These are phyloP conservation scores for Pistacia vera DNA, from an alignment of 345 rosid species.

Conservation along the genomic window DNA sequence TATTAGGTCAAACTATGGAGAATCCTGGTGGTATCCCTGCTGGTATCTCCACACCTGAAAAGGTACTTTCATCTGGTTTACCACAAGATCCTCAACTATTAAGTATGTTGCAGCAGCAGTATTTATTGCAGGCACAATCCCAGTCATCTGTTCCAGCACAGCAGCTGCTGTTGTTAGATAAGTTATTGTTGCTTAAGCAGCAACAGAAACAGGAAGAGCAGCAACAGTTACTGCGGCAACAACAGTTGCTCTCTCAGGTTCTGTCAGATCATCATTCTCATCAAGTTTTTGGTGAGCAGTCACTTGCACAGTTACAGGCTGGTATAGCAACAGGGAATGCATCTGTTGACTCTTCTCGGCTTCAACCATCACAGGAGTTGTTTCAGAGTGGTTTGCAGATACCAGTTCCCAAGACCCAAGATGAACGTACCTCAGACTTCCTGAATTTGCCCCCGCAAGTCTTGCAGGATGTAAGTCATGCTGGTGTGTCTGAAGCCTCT, in stretches of 20 bases:
- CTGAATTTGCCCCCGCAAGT: slow-evolving; percentile 46
- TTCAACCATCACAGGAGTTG: slow-evolving; percentile 55
- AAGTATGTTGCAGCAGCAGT: slow-evolving; percentile 83
- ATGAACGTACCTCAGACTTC: slow-evolving; percentile 39
- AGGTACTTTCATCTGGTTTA: slow-evolving; percentile 53
- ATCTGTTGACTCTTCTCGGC: slow-evolving; percentile 53
- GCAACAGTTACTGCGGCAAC: slow-evolving; percentile 77
- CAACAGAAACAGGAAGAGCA: slow-evolving; percentile 87
- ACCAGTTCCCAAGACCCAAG: slow-evolving; percentile 48
- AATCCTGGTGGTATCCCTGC: slow-evolving; percentile 49
- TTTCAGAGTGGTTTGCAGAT: slow-evolving; percentile 54
- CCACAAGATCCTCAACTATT: slow-evolving; percentile 75
- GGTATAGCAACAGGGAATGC: slow-evolving; percentile 47
- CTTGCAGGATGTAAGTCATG: slow-evolving; percentile 37
- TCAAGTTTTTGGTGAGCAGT: slow-evolving; percentile 51
- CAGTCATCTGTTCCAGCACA: slow-evolving; percentile 64
- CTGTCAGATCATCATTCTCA: slow-evolving; percentile 64
- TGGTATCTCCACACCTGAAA: slow-evolving; percentile 56
- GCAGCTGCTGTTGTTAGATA: slow-evolving; percentile 71
- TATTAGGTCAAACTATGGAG: slow-evolving; percentile 71
- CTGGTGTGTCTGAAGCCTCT: slow-evolving; percentile 43
- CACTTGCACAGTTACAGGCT: slow-evolving; percentile 56
- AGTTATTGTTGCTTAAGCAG: slow-evolving; percentile 68
- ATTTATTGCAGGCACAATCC: slow-evolving; percentile 65
- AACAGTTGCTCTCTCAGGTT: slow-evolving; percentile 80